Conservation (phyloP, 2,329 filamentous ascomycete species). For the Mycosphaerelloides madeirae region DNA sequence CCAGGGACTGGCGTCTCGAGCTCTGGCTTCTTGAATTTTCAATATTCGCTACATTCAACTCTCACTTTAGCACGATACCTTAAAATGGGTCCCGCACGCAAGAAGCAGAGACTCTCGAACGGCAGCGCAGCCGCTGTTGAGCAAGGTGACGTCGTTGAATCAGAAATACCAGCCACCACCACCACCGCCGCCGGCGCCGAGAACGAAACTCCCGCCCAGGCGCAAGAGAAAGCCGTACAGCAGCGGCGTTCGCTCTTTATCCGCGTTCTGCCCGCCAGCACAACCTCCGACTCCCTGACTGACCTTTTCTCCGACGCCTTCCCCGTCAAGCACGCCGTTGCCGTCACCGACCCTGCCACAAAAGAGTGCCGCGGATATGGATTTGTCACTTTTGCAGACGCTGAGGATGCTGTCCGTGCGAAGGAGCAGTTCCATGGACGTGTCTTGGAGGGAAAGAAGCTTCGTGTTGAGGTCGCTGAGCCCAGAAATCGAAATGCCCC, state of each 20-base stretch:
- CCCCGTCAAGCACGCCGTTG: conserved; percentile 92
- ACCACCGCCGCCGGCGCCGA: conserved; percentile 1
- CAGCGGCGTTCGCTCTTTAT: conserved; percentile 67
- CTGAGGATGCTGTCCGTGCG: conserved; percentile 80
- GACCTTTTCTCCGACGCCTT: conserved; percentile 91
- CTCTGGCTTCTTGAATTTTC: no score
- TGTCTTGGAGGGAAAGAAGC: conserved; percentile 70
- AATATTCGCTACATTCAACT: neutral
- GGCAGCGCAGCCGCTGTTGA: conserved; percentile 22
- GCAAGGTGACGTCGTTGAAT: conserved; percentile 1
- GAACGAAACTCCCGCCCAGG: conserved; percentile 4
- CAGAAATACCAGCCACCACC: neutral
- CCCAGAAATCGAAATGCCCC: conserved; percentile 64
- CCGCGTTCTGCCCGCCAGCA: conserved; percentile 71
- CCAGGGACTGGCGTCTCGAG: no score
- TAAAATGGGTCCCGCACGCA: conserved; percentile 28
- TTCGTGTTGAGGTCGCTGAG: conserved; percentile 84
- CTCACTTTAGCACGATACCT: neutral
- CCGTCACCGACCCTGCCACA: conserved; percentile 78
- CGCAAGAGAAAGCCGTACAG: conserved; percentile 20
- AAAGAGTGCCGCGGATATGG: conserved; percentile 89
- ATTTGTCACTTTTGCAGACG: conserved; percentile 93
- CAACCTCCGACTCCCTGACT: conserved; percentile 76
- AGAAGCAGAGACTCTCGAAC: conserved; percentile 30
- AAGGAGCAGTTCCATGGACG: conserved; percentile 75